Conservation (phyloP, 2,329 filamentous ascomycete species). For the Aspergillus spinulosporus region DNA sequence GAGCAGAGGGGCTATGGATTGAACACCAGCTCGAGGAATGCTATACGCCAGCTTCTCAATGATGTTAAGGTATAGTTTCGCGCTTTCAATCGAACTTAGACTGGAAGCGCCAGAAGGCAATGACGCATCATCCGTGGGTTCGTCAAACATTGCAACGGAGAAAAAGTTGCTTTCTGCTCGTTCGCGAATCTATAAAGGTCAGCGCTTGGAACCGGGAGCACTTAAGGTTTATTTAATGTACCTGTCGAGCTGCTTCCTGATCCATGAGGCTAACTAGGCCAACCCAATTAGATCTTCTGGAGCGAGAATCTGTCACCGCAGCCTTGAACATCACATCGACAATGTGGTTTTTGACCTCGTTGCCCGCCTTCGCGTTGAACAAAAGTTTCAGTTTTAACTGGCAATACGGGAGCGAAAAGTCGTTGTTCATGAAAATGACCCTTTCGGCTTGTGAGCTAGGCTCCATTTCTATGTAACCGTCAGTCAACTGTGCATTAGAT, state of each 20-base stretch:
- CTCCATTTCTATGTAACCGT: slow-evolving; percentile 13
- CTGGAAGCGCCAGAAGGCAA: slow-evolving; percentile 12
- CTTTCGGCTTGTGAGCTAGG: slow-evolving; percentile 35
- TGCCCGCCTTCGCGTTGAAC: slow-evolving; percentile 34
- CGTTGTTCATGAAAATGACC: slow-evolving; percentile 39
- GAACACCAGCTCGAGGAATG: slow-evolving; percentile 37
- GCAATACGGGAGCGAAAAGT: slow-evolving; percentile 47
- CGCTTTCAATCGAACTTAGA: slow-evolving; percentile 30
- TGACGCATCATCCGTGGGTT: slow-evolving; percentile 16
- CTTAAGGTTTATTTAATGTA: slow-evolving; percentile 21
- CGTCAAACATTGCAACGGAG: slow-evolving; percentile 36
- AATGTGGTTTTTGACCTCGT: slow-evolving; percentile 33
- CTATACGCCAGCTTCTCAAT: slow-evolving; percentile 42
- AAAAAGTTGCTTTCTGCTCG: slow-evolving; percentile 44
- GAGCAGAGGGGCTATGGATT: slow-evolving; percentile 35
- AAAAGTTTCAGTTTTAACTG: slow-evolving; percentile 44
- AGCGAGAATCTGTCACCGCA: slow-evolving; percentile 37
- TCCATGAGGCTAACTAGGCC: slow-evolving; percentile 42
- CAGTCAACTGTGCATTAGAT: slow-evolving; percentile 4
- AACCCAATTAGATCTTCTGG: slow-evolving; percentile 39
- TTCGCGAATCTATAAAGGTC: slow-evolving; percentile 38
- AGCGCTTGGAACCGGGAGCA: slow-evolving; percentile 17
- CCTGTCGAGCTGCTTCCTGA: slow-evolving; percentile 38
- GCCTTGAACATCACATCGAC: slow-evolving; percentile 44
- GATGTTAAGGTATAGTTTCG: slow-evolving; percentile 41